Base-by-base conservation (phyloP, 148 eudicot species). In the Fagopyrum homotropicum region DNA sequence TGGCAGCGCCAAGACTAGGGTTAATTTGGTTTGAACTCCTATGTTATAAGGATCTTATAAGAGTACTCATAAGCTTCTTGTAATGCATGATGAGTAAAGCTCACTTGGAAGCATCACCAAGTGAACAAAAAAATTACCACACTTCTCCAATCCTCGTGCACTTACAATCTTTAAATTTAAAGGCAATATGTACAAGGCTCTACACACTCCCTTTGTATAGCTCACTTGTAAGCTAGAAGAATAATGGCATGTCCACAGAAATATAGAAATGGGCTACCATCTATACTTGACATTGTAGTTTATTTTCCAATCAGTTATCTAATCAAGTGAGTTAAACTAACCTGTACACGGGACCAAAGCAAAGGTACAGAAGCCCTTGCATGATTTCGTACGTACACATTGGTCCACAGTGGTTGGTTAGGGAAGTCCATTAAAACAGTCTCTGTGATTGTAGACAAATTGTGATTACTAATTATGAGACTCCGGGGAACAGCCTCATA, bases 321-420 rank as follows among this genome's bases (percentile, higher is more conserved):
- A 52, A 47, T 75, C 60, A 45, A 19, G 35, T 60, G 7, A 70
- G 51, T 9, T 45, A 10, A 78, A 81, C 91, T 72, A 30, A 92
- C 99, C 99, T 96, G 99, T 66, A 96, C 97, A 30, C 99, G 93
- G 79, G 97, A 90, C 92, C 97, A 96, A 76, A 86, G 90, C 88
- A 96, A 83, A 40, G 98, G 99, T 75, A 96, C 94, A 54, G 94
- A 72, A 71, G 97, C 98, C 84, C 85, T 92, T 16, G 91, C 99
- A 69, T 76, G 86, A 82, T 92, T 86, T 26, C 78, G 83, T 47
- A 96, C 90, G 75, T 88, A 88, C 30, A 96, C 90, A 85, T 96
- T 96, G 56, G 99, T 89, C 92, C 91, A 86, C 75, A 92, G 90
- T 16, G 99, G 99, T 83, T 89, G 98, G 77, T 91, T 82, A 22